Percentiles rank a stretch among this genome's conserved stretches.
These are phyloP conservation scores for Cucumis melo DNA, from an alignment of 306 rosid genomes.

Conservation along the genomic window DNA sequence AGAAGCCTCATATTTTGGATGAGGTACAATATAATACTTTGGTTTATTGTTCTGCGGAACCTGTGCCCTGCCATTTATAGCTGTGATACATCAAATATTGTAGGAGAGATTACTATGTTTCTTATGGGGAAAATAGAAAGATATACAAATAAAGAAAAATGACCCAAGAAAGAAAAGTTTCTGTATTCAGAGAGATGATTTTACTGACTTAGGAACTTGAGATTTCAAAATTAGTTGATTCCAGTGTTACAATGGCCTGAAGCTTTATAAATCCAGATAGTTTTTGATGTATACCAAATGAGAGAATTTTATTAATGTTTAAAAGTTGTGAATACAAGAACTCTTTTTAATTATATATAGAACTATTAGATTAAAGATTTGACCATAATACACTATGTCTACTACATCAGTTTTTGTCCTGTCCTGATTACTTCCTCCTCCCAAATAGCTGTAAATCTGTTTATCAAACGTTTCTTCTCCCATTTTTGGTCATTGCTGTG, in stretches of 20 bases:
- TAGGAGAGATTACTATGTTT: neutral
- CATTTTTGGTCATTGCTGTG: neutral
- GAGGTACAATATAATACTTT: conserved; percentile 31
- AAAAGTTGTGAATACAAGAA: no score
- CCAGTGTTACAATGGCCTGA: neutral
- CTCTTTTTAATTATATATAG: no score
- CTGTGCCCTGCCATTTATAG: conserved; percentile 32
- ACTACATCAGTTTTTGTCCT: neutral
- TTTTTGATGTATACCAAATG: neutral
- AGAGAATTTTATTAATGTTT: no score
- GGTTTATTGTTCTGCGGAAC: conserved; percentile 47
- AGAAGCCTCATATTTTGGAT: conserved; percentile 27
- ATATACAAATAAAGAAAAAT: neutral
- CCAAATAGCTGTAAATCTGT: neutral
- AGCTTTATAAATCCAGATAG: neutral
- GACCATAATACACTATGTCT: no score
- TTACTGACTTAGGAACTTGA: neutral
- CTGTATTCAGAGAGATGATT: neutral
- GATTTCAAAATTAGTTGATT: neutral
- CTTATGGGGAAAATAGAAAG: neutral
- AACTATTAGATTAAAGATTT: no score
- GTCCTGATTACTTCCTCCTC: neutral
- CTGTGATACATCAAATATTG: conserved; percentile 60
- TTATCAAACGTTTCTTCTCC: neutral
- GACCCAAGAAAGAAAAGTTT: neutral